These are phyloP conservation scores for Petasospora fabianii DNA, from an alignment of 1,139 yeast species.

Conservation along the genomic window DNA sequence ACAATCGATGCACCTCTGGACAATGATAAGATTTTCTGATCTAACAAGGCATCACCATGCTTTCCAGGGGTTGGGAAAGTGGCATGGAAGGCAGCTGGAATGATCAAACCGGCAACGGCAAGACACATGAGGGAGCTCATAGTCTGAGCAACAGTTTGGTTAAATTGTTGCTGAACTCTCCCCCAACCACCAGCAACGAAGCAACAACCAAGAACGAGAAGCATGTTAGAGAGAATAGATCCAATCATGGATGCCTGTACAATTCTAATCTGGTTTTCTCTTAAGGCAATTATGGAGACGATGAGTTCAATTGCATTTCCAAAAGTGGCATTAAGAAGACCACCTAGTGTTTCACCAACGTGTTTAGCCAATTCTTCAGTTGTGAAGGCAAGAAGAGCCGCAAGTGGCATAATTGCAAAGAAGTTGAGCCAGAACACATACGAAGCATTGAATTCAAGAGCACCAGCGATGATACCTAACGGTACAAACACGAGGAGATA, in stretches of 20 bases:
- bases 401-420: conserved; percentile 88
- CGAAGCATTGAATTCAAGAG: conserved; percentile 51
- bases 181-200: conserved; percentile 90
- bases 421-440: conserved; percentile 73
- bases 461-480: conserved; percentile 74
- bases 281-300: conserved; percentile 86
- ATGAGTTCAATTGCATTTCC: conserved; percentile 94
- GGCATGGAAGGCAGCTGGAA: conserved; percentile 96
- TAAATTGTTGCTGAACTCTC: conserved; percentile 81
- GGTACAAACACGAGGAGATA: conserved; percentile 80
- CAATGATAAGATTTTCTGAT: conserved; percentile 59
- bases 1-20: conserved; percentile 87
- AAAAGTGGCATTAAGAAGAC: conserved; percentile 89
- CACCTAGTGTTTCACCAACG: conserved; percentile 87
- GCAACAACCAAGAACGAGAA: conserved; percentile 92
- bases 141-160: conserved; percentile 96
- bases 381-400: conserved; percentile 83
- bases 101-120: conserved; percentile 79
- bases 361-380: conserved; percentile 88
- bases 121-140: conserved; percentile 93
- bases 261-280: conserved; percentile 81
- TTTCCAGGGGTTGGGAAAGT: conserved; percentile 50
- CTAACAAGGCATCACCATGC: conserved; percentile 34
- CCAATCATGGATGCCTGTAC: conserved; percentile 98
- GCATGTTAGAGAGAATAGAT: conserved; percentile 78